A percentile compares a stretch with the other conserved stretches of the same genome.
Evolutionary conservation across 2,329 filamentous ascomycete genomes (phyloP).

Genomic region (Neonectria coccinea): DNA sequence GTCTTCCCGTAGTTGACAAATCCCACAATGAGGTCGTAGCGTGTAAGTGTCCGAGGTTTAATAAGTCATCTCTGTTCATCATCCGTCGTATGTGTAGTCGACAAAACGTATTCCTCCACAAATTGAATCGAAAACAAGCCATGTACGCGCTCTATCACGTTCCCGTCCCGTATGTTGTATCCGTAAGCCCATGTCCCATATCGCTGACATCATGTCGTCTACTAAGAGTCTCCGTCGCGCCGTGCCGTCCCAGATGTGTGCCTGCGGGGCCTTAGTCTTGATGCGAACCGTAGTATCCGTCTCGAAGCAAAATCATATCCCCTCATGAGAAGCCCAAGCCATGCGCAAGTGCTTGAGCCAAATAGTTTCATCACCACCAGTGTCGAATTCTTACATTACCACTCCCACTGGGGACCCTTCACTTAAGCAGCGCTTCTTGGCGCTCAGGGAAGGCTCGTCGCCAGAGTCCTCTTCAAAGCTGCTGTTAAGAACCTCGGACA

Average conservation of each 20-base stretch:
- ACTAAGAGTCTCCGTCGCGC: conserved; percentile 12
- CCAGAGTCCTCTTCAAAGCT: conserved; percentile 56
- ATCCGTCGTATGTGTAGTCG: conserved; percentile 15
- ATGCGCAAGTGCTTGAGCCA: conserved; percentile 17
- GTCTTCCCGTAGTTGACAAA: conserved; percentile 11
- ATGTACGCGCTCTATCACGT: conserved; percentile 21
- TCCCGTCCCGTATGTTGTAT: conserved; percentile 1
- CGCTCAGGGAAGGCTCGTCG: conserved; percentile 46
- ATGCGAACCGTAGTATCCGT: conserved; percentile 18
- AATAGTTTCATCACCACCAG: not conserved
- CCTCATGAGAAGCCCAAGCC: conserved; percentile 14
- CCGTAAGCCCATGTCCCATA: conserved; percentile 11
- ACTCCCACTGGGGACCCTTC: conserved; percentile 48
- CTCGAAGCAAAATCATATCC: conserved; percentile 28
- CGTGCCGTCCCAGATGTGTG: conserved; percentile 15
- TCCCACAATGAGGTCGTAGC: not conserved
- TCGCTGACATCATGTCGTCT: conserved; percentile 15
- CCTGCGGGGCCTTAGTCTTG: conserved; percentile 27
- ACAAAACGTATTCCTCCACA: conserved; percentile 5
- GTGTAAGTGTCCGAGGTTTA: not conserved
- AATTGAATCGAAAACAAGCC: conserved; percentile 10
- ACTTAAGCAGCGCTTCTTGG: conserved; percentile 51
- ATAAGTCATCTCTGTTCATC: conserved; percentile 24
- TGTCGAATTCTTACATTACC: conserved; percentile 41
- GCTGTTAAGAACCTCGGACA: conserved; percentile 54